Evolutionary conservation across 1,284 basidiomycete genomes (phyloP).

Genomic region (Entoloma clypeatum): DNA sequence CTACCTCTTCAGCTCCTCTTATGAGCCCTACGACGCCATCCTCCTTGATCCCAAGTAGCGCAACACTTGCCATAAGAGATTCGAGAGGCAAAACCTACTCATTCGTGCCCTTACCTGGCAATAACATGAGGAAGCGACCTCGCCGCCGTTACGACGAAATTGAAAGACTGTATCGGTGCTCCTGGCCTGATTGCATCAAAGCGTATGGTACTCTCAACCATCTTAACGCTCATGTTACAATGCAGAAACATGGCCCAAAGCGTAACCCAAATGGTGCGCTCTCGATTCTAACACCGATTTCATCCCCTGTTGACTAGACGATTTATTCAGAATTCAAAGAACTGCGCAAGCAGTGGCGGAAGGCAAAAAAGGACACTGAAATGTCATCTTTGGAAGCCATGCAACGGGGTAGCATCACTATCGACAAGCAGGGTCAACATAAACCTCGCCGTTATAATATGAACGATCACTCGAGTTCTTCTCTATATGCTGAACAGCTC

Average conservation of each 20-base stretch:
- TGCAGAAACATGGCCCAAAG: slow-evolving; percentile 88
- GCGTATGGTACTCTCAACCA: slow-evolving; percentile 89
- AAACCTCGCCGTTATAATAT: slow-evolving; percentile 16
- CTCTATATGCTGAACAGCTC: too few species aligned
- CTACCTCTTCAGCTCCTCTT: slow-evolving; percentile 42
- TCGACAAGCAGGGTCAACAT: slow-evolving; percentile 28
- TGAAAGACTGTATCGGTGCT: slow-evolving; percentile 85
- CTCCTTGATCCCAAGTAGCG: slow-evolving; percentile 6
- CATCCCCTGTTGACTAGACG: slow-evolving; percentile 9
- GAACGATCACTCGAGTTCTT: slow-evolving; percentile 10
- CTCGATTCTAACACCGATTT: slow-evolving; percentile 6
- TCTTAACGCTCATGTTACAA: slow-evolving; percentile 87
- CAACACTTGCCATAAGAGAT: slow-evolving; percentile 16
- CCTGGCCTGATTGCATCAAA: slow-evolving; percentile 81
- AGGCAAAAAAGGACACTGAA: slow-evolving; percentile 79
- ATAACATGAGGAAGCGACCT: slow-evolving; percentile 78
- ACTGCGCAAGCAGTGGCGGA: slow-evolving; percentile 92
- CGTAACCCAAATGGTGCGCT: slow-evolving; percentile 76
- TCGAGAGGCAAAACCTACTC: slow-evolving; percentile 68
- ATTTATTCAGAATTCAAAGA: slow-evolving; percentile 87
- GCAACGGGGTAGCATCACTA: slow-evolving; percentile 29
- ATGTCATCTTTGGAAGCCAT: slow-evolving; percentile 22
- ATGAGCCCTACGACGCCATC: slow-evolving; percentile 23
- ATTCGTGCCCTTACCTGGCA: slow-evolving; percentile 76
- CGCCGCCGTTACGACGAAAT: slow-evolving; percentile 87